Base-by-base conservation (phyloP, 371 early-diverging fungal genomes). In the Nematocida sp. region DNA sequence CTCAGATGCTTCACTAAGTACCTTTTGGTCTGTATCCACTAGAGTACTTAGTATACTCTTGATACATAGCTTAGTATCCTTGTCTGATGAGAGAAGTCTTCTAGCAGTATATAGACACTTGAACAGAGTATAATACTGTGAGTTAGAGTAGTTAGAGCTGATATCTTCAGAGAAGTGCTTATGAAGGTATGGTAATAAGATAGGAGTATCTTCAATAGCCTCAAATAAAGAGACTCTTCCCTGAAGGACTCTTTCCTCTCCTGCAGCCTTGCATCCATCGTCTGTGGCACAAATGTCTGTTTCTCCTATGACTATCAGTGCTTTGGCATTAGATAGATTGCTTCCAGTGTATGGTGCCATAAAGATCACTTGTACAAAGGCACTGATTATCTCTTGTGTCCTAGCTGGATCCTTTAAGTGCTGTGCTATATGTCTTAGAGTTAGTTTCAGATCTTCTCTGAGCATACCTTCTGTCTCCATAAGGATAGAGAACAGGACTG, bases 391-490 rank as follows among this genome's bases (percentile, higher is more conserved):
- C 5, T n/a, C 11, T 19, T 53, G 7, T 1, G 15, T 37, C 9
- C 32, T 48, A 23, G 60, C 15, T 11, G 34, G 31, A 15, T 48
- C 48, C 25, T 63, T 76, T 2, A 79, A 45, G 38, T 65, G 25
- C 11, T 41, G 17, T 34, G 70, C 67, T 21, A 66, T 76, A 19
- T 53, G 37, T 4, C 64, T 38, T 52, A 61, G 7, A 7, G 43
- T 17, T 17, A 19, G 7, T 38, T 27, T 38, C 5, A 7, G 7
- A 9, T 17, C 27, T 9, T 29, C 25, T 3, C 64, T 17, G 34
- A 75, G 74, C 15, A 79, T 75, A 4, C 60, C 55, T 49, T 74
- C 76, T 37, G 60, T 51, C 37, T 76, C 74, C 45, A 78, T 58
- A n/a, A 79, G 43, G 40, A 81, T 60, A 19, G 61, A 48, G 41